Conservation (phyloP, 768 basidiomycete species). For the Paxillus ammoniavirescens region DNA sequence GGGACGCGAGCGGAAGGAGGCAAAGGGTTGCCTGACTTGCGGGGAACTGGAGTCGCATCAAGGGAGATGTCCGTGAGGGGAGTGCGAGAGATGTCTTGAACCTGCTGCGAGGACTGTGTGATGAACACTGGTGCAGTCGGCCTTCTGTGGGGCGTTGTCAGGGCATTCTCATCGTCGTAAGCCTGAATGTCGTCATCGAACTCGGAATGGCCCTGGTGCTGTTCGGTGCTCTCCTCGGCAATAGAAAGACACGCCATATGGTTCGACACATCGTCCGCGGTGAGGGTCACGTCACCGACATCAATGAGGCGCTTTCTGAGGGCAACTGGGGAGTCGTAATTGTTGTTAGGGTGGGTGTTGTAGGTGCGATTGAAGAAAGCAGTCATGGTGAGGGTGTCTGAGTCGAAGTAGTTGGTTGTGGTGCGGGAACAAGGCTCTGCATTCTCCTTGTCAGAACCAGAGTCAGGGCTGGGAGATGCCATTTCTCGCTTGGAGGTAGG, state of each 20-base stretch:
- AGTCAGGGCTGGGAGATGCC: conserved; percentile 20
- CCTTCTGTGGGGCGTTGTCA: background rate
- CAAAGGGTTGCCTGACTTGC: conserved; percentile 3
- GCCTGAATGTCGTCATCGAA: background rate
- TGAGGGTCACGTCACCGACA: conserved; percentile 20
- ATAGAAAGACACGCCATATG: conserved; percentile 7
- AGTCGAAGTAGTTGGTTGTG: conserved; percentile 9
- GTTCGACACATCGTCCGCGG: conserved; percentile 10
- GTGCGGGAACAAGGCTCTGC: conserved; percentile 1
- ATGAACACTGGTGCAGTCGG: background rate
- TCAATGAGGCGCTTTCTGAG: conserved; percentile 30
- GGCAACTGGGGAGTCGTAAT: conserved; percentile 13
- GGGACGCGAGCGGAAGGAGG: background rate
- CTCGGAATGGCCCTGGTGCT: background rate
- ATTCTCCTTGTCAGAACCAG: conserved; percentile 21
- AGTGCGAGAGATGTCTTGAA: background rate
- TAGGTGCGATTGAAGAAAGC: conserved; percentile 32
- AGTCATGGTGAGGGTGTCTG: conserved; percentile 37
- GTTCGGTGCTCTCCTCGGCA: conserved; percentile 1
- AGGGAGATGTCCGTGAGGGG: conserved; percentile 13
- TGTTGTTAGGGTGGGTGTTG: conserved; percentile 4
- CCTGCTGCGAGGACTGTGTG: background rate
- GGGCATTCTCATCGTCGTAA: background rate
- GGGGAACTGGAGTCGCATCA: conserved; percentile 15
- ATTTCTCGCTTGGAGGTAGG: conserved; percentile 27